phyloP scores from a whole-genome alignment of 257 asterid genomes.

The Solanum arcanum region DNA sequence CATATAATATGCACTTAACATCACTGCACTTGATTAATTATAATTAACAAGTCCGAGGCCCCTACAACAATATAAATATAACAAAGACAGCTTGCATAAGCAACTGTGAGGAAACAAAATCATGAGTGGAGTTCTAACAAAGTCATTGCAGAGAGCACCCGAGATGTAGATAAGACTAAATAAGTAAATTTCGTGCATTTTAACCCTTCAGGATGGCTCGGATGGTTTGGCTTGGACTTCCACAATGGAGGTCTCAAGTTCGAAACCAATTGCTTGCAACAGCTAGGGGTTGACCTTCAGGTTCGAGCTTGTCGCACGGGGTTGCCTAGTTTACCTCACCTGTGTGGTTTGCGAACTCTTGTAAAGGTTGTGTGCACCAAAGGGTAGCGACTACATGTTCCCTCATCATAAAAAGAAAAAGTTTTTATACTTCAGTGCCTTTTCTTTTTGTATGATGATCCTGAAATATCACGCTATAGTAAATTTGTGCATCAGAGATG shows the following conservation, averaged over 20 bases:
- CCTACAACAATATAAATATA: neutral
- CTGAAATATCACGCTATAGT: neutral
- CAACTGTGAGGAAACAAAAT: neutral
- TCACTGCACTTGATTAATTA: neutral
- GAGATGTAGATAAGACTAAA: neutral
- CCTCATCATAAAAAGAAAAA: neutral
- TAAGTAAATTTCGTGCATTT: neutral
- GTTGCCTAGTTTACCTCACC: neutral
- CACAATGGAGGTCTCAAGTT: neutral
- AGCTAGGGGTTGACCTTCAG: neutral
- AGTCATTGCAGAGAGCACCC: neutral
- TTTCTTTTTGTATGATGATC: neutral
- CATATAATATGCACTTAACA: neutral
- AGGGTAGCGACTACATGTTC: neutral
- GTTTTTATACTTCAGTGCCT: neutral
- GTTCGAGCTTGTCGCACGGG: neutral
- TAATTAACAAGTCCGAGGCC: neutral
- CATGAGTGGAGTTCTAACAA: neutral
- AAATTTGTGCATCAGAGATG: neutral
- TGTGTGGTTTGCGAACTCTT: neutral
- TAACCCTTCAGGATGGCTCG: neutral
- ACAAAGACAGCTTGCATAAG: neutral
- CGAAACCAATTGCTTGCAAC: neutral
- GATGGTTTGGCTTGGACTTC: neutral
- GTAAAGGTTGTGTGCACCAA: neutral